Base-by-base conservation (phyloP, 805 yeast genomes). In the Wickerhamomyces hampshirensis region DNA sequence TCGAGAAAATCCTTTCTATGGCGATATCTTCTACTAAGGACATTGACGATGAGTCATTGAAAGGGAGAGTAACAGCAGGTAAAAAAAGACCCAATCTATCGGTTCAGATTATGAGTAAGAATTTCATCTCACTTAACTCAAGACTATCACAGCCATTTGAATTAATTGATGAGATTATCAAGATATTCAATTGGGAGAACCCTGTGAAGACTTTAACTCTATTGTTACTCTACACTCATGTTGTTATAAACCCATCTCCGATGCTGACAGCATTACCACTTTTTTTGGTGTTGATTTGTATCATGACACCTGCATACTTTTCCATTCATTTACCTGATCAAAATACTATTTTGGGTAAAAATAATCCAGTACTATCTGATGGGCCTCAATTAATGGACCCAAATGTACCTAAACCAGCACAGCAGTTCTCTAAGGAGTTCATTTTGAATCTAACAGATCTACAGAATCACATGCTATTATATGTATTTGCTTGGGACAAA, bases 381-480 rank as follows among this genome's bases (percentile, higher is more conserved):
- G 79, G 76, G 1, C 76, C 77, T 3, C 26, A 12, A 7, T 8
- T 39, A 18, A 18, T 21, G 10, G 9, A 14, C 4, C 14, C 26
- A 1, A 33, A 35, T 12, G 7, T 24, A 7, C 49, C 49, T 6
- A 75, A 73, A 42, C 93, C 94, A 0, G 84, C 80, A 6, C 83
- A 89, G 5, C 87, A 86, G 56, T 66, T 84, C 33, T 79, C 89
- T 23, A 67, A 84, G 37, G 95, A 87, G 54, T 87, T 86, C 53
- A 59, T 81, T 15, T 54, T 86, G 38, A 87, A 87, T 54, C 64
- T 84, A 49, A 84, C 94, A 1, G 96, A 87, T 62, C 64, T 86
- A 40, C 96, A 87, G 53, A 87, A 87, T 54, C 81, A 78, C 51
- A 80, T 84, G 85, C 53, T 79, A 21, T 51, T 78, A 11, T 85